Conservation (phyloP, 2,329 filamentous ascomycete species). For the Aspergillus sp. region DNA sequence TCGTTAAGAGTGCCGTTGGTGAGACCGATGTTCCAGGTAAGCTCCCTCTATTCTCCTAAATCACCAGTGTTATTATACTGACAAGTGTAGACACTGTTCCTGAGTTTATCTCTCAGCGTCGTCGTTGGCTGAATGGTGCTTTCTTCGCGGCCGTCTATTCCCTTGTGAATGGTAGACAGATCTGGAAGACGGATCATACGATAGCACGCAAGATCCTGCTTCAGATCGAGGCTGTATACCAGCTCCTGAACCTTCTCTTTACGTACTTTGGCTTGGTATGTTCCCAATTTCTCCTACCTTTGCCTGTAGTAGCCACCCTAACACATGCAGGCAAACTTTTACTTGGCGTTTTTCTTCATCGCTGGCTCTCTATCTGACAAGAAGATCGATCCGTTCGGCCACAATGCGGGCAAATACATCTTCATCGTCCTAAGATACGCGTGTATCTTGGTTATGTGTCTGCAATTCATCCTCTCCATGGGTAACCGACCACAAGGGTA, state of each 20-base stretch:
- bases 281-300: not conserved
- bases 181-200: conserved; percentile 89
- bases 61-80: not conserved
- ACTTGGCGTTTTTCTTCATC: conserved; percentile 97
- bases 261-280: conserved; percentile 82
- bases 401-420: conserved; percentile 73
- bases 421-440: conserved; percentile 80
- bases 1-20: conserved; percentile 91
- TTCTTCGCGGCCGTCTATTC: conserved; percentile 99
- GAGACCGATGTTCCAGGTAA: conserved; percentile 95
- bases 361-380: conserved; percentile 78
- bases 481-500: conserved; percentile 89
- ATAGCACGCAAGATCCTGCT: conserved; percentile 80
- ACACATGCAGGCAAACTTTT: conserved; percentile 70
- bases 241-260: conserved; percentile 84
- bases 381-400: conserved; percentile 79
- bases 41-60: conserved; percentile 1
- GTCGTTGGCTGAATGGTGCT: conserved; percentile 95
- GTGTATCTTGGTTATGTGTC: conserved; percentile 77
- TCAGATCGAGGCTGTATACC: conserved; percentile 92
- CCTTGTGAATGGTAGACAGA: conserved; percentile 84
- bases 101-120: conserved; percentile 92
- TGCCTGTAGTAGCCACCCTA: conserved; percentile 4
- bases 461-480: conserved; percentile 93
- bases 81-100: conserved; percentile 66